Evolutionary conservation across 2,329 filamentous ascomycete species (phyloP).

Genomic region (Arthroderma sp.): DNA sequence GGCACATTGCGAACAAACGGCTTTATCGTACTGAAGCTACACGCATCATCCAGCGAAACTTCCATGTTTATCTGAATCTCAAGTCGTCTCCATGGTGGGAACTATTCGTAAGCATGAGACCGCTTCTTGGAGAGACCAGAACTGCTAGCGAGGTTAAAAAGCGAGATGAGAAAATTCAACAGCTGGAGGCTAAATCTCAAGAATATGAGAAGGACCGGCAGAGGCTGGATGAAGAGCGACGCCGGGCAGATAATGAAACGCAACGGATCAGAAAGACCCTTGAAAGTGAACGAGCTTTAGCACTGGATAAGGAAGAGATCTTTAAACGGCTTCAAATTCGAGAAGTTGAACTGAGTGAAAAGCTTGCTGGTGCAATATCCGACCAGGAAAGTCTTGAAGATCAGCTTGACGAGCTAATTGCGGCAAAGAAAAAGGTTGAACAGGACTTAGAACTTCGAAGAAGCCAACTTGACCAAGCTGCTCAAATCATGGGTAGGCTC

Average conservation of each 20-base stretch:
- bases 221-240: conserved; percentile 77
- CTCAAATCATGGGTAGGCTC: conserved; percentile 67
- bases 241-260: conserved; percentile 75
- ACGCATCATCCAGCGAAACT: conserved; percentile 86
- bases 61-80: conserved; percentile 79
- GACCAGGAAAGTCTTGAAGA: conserved; percentile 92
- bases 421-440: conserved; percentile 78
- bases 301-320: conserved; percentile 96
- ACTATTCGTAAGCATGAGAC: conserved; percentile 87
- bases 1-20: conserved; percentile 79
- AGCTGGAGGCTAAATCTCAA: conserved; percentile 71
- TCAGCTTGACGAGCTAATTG: conserved; percentile 76
- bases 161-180: conserved; percentile 81
- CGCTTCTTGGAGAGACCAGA: conserved; percentile 78
- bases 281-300: conserved; percentile 89
- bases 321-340: conserved; percentile 88
- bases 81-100: conserved; percentile 96
- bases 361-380: conserved; percentile 78
- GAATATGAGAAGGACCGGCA: conserved; percentile 61
- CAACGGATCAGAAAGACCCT: conserved; percentile 83
- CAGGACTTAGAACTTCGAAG: conserved; percentile 68
- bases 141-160: conserved; percentile 91
- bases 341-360: conserved; percentile 86
- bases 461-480: conserved; percentile 80
- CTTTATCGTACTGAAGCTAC: conserved; percentile 91